Base-by-base conservation (phyloP, 768 basidiomycete genomes). In the Leccinum variicolor region DNA sequence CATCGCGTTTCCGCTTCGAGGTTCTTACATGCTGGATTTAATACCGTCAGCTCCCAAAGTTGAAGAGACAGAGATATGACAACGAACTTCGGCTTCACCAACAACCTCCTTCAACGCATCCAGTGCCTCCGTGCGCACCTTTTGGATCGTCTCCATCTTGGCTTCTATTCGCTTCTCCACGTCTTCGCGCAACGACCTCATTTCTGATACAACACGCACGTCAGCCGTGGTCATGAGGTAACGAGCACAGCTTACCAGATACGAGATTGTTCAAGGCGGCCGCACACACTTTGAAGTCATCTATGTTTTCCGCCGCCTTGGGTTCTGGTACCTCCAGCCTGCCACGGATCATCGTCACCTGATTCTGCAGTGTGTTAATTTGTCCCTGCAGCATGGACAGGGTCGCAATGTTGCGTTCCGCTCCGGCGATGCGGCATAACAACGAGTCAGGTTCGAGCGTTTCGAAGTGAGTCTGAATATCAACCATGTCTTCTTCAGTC, bases 1-100 rank as follows among this genome's bases (percentile, higher is more conserved):
- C 78, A 41, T 57, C 62, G 50, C 85, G 85, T 73, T 88, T 90
- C 58, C 87, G 83, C 74, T 90, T 89, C 72, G 79, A 73, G 52
- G 80, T 78, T 59, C 70, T 70, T 59, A 72, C 21, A 65, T 59
- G 62, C 68, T 69, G 19, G 7, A 51, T 55, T 60, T 55, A 8
- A 56, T 28, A 56, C 61, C 74, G 68, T 68, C 65, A 66, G 61
- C 58, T 49, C 65, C 39, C 63, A 66, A 64, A 21, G 4, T n/a
- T 33, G 9, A 41, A 58, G 36, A 47, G 41, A 48, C 59, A 57
- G 58, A 53, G 56, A 57, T 66, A 36, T 10, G 39, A 48, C 60
- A 56, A n/a, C 62, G 14, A 1, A 70, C 73, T 56, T 75, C 71
- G 3, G 70, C 68, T 50, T 74, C 66, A 36, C 73, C 66, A 34